phyloP scores from a whole-genome alignment of 2,329 filamentous ascomycete species.

The Botrytis deweyae region DNA sequence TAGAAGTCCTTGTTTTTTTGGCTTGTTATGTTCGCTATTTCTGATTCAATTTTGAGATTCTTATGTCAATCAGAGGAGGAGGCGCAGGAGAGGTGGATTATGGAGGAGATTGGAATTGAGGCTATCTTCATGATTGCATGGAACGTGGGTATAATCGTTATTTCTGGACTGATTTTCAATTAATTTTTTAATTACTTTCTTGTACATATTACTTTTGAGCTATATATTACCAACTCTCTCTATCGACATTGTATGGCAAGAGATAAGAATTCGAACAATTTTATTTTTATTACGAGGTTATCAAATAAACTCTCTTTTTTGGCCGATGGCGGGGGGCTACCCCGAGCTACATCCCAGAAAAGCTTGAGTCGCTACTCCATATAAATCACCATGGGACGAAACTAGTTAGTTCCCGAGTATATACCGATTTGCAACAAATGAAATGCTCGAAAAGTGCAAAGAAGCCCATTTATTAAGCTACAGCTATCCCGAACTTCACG shows the following conservation, averaged over 20 bases:
- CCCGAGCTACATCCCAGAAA: neutral
- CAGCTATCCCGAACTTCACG: neutral
- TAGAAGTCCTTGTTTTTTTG: neutral
- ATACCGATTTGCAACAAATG: neutral
- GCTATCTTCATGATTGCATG: neutral
- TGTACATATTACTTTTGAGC: neutral
- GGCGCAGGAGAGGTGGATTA: neutral
- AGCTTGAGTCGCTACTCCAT: neutral
- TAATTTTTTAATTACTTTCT: neutral
- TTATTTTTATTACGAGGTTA: neutral
- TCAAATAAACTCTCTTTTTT: neutral
- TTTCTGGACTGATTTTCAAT: neutral
- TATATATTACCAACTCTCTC: neutral
- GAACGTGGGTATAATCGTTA: neutral
- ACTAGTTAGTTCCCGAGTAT: neutral
- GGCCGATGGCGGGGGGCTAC: neutral
- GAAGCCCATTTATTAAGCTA: neutral
- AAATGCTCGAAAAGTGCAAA: neutral
- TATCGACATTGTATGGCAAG: neutral
- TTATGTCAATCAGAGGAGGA: constrained; percentile 18
- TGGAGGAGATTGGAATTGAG: constrained; percentile 5
- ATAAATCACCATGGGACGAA: neutral
- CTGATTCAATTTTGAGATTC: constrained; percentile 26
- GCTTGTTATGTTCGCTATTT: constrained; percentile 9
- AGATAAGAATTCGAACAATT: constrained; percentile 1